Base-by-base conservation (phyloP, 2,329 filamentous ascomycete genomes). In the Apiospora koreana region DNA sequence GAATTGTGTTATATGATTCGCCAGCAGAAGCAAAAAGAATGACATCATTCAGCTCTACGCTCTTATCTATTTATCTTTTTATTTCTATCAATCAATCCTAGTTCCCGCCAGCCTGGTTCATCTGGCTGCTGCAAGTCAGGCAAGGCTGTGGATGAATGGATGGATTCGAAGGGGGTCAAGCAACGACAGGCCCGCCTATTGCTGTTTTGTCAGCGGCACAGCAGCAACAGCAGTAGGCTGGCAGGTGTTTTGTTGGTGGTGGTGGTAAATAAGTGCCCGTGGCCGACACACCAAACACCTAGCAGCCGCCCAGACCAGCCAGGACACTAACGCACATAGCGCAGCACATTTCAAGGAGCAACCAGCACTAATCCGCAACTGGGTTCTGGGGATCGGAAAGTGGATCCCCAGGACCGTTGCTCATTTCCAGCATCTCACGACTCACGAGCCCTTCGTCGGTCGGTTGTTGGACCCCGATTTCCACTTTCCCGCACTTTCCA, bases 361-460 rank as follows among this genome's bases (percentile, higher is more conserved):
- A 62, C 38, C 54, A 62, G 31, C 54, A 62, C 54, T 58, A 58
- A 58, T 28, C 50, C 50, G 50, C 50, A 58, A 35, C 50, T 21
- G 50, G 50, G 50, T 16, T 58, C 50, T 21, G 50, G 50, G 50
- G 28, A 23, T 25, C 50, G 10, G 50, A 58, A 35, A 31, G 38
- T 28, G 54, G 31, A 38, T n/a, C n/a, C 54, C 54, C 54, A 62
- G 31, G 31, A 14, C 54, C 54, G 54, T 38, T 62, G 54, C 54
- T 62, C 54, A 62, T 62, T 62, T 62, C 54, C 54, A 62, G 31
- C 54, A 62, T 62, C 54, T 62, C 54, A 62, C 54, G 54, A 62
- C 14, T 14, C 42, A 16, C 14, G 9, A 43, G 42, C 16, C 42
- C 42, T 21, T 18, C 18, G 42, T 45, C 42, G 2, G 35, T 35